These are phyloP conservation scores for Penicillium taxi DNA, from an alignment of 495 filamentous ascomycete species.

Conservation along the genomic window DNA sequence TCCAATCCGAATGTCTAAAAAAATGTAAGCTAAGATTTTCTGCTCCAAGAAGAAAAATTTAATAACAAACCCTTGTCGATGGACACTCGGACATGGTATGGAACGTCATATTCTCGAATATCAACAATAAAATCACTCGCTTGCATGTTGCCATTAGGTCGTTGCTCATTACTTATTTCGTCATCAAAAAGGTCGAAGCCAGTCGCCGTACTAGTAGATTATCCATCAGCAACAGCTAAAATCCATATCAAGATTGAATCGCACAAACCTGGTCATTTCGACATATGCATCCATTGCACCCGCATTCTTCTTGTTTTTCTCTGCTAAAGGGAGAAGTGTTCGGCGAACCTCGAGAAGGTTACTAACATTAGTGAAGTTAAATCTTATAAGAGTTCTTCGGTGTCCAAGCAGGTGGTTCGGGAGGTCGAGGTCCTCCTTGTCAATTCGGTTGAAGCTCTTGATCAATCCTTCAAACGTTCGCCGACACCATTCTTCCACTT, in stretches of 20 bases:
- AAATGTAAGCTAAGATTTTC: constrained; percentile 10
- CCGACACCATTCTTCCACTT: constrained; percentile 94
- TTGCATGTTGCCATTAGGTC: constrained; percentile 72
- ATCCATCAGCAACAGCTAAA: not conserved
- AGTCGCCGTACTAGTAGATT: constrained; percentile 58
- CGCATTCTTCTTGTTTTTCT: constrained; percentile 92
- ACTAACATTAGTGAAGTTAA: constrained; percentile 78
- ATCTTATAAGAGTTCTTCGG: constrained; percentile 72
- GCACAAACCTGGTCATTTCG: constrained; percentile 77
- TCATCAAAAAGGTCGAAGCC: constrained; percentile 97
- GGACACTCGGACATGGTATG: constrained; percentile 96
- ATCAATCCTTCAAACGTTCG: constrained; percentile 77
- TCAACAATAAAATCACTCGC: constrained; percentile 97
- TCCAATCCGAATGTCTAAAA: constrained; percentile 83
- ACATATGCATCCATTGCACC: constrained; percentile 97
- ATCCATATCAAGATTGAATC: not conserved
- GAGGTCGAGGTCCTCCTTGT: constrained; percentile 93
- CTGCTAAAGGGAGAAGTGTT: constrained; percentile 80
- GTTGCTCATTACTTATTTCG: constrained; percentile 74
- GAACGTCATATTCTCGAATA: constrained; percentile 98
- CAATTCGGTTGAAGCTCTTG: constrained; percentile 65
- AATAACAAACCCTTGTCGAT: constrained; percentile 73
- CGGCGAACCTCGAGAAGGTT: constrained; percentile 78
- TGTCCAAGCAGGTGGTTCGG: constrained; percentile 95
- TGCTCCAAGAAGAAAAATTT: not conserved